A percentile compares a stretch with the other conserved stretches of the same genome.
Conservation (phyloP, 768 basidiomycete genomes). For the Termitomyces sp. region DNA sequence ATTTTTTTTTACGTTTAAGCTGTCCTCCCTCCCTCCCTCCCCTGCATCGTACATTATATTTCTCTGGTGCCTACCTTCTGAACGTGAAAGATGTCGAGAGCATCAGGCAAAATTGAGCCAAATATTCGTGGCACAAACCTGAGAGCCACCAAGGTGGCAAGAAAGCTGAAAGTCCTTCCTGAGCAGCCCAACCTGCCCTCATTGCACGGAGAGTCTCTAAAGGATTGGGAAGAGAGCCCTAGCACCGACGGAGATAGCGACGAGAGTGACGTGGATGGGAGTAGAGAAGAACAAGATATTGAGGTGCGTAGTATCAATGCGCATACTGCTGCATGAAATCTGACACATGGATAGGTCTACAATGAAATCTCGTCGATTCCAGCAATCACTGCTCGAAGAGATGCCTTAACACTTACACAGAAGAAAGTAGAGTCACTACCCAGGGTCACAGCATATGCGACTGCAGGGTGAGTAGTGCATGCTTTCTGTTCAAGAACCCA, state of each 20-base stretch:
- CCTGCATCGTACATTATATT: too few relatives aligned
- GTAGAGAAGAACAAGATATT: slow-evolving; percentile 60
- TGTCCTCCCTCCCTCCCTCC: too few relatives aligned
- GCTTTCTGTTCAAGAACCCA: neutral
- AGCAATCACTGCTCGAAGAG: slow-evolving; percentile 88
- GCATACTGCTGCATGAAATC: neutral
- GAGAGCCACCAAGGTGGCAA: slow-evolving; percentile 78
- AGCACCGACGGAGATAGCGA: slow-evolving; percentile 65
- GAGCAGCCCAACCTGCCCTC: slow-evolving; percentile 68
- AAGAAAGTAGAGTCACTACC: slow-evolving; percentile 92
- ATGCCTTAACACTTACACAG: slow-evolving; percentile 88
- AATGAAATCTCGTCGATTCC: slow-evolving; percentile 93
- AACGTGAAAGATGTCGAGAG: slow-evolving; percentile 20
- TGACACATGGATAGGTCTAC: slow-evolving; percentile 60
- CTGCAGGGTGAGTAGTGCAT: slow-evolving; percentile 64
- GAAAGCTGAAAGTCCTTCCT: slow-evolving; percentile 86
- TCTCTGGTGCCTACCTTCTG: too few relatives aligned
- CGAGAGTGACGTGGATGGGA: slow-evolving; percentile 65
- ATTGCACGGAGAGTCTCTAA: slow-evolving; percentile 27
- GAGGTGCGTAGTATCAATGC: slow-evolving; percentile 44
- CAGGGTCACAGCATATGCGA: slow-evolving; percentile 93
- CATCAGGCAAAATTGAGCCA: slow-evolving; percentile 33
- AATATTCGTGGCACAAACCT: slow-evolving; percentile 73
- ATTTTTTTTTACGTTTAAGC: too few relatives aligned
- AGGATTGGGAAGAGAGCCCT: slow-evolving; percentile 43